Percentiles rank a stretch among this genome's conserved stretches.
These are phyloP conservation scores for Beverwykella pulmonaria DNA, from an alignment of 495 filamentous ascomycete species.

Conservation along the genomic window DNA sequence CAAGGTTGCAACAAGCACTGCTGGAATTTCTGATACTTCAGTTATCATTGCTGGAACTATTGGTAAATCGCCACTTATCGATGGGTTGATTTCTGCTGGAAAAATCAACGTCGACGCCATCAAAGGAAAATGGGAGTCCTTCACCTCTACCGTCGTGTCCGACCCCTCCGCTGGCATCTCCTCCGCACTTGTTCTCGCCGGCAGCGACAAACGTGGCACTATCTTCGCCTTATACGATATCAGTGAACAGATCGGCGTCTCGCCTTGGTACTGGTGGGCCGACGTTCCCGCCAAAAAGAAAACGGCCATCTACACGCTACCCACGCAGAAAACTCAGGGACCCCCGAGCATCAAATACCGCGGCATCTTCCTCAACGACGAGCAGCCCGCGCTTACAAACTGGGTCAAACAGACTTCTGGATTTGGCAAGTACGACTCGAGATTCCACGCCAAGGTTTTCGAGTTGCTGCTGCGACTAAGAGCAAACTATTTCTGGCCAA, in stretches of 20 bases:
- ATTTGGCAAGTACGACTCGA: slow-evolving; percentile 55
- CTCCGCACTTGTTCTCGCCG: slow-evolving; percentile 68
- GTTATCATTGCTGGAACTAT: slow-evolving; percentile 69
- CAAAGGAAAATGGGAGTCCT: slow-evolving; percentile 71
- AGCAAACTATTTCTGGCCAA: slow-evolving; percentile 77
- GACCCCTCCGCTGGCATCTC: slow-evolving; percentile 59
- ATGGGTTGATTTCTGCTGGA: slow-evolving; percentile 54
- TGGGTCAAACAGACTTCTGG: slow-evolving; percentile 64
- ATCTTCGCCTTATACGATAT: slow-evolving; percentile 76
- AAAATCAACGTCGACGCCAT: slow-evolving; percentile 60
- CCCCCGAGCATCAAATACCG: slow-evolving; percentile 72
- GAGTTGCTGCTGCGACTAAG: slow-evolving; percentile 70
- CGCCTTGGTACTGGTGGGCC: slow-evolving; percentile 77
- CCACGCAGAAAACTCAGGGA: slow-evolving; percentile 58
- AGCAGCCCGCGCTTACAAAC: slow-evolving; percentile 69
- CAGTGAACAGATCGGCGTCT: slow-evolving; percentile 76
- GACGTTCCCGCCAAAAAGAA: slow-evolving; percentile 63
- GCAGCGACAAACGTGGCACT: slow-evolving; percentile 65
- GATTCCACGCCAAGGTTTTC: slow-evolving; percentile 72
- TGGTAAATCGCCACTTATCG: slow-evolving; percentile 63
- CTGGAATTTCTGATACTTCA: slow-evolving; percentile 4
- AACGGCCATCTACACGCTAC: slow-evolving; percentile 57
- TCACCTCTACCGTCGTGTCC: slow-evolving; percentile 60
- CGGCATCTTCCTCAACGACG: slow-evolving; percentile 79
- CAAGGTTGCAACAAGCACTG: slow-evolving; percentile 20